Evolutionary conservation across 805 yeast species (phyloP), one percentile per base, ranked within the genome.

Genomic region (Groenewaldozyma tartarivorans): DNA sequence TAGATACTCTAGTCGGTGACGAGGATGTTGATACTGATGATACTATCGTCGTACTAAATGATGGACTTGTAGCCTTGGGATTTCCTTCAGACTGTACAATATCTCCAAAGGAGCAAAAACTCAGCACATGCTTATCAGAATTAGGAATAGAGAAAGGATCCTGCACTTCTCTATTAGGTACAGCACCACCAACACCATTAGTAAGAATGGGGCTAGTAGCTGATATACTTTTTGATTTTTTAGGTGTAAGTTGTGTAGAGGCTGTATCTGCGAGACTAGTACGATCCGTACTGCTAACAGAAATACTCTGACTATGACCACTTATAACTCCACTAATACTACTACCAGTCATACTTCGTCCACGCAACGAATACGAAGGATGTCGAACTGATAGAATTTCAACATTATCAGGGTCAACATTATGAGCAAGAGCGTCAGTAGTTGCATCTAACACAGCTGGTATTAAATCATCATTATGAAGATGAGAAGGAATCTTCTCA

Each of bases 401-500:
- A 11, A 83, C 77, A 41, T 73, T 70, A 48, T 81, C 80, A 45
- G 86, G 69, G 51, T 80, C 74, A 3, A 81, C 66, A 7, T 62
- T 53, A 51, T 77, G 77, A 11, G 78, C 72, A 33, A 77, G 68
- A 29, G 82, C 65, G 45, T 80, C 75, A 16, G 78, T 71, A 3
- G 92, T 74, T 5, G 94, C 85, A 52, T 84, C 94, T 50, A 85
- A 65, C 4, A 84, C 84, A 0, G 95, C 88, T 1, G 94, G 82
- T 17, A 85, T 82, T 49, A 62, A 74, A 58, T 86, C 82, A 57
- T 84, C 83, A 29, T 61, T 51, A 13, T 67, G 64, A 60, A 68
- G 61, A 50, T 62, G 67, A 4, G 60, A 58, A 26, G 68, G 64
- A 34, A 63, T 43, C 19, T 37, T 29, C 20, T 43, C 40, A 29